Conservation (phyloP, 1,139 yeast genomes). For the Candida gigantensis region DNA sequence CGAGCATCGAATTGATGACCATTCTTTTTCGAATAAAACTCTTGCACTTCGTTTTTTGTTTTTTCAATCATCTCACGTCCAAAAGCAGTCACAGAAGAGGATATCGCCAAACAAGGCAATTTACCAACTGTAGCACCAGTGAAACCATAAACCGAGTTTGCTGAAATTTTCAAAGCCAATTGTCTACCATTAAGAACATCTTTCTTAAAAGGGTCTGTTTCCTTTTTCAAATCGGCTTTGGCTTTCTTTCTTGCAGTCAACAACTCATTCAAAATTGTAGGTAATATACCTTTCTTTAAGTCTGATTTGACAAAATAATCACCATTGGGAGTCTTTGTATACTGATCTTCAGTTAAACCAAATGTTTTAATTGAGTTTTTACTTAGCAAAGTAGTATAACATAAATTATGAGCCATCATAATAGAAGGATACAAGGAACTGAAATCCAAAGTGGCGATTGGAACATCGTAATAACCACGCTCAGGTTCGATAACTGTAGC, state of each 20-base stretch:
- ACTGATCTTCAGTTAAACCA: slow-evolving; percentile 69
- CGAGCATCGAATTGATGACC: slow-evolving; percentile 83
- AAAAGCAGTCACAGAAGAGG: slow-evolving; percentile 92
- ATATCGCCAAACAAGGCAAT: slow-evolving; percentile 92
- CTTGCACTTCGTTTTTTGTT: slow-evolving; percentile 85
- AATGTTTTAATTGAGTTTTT: slow-evolving; percentile 68
- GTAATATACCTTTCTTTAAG: slow-evolving; percentile 80
- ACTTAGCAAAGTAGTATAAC: slow-evolving; percentile 86
- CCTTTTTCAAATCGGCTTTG: slow-evolving; percentile 84
- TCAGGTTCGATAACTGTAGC: slow-evolving; percentile 98
- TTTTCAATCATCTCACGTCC: slow-evolving; percentile 97
- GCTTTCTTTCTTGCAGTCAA: slow-evolving; percentile 92
- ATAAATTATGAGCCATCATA: slow-evolving; percentile 98
- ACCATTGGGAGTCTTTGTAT: slow-evolving; percentile 86
- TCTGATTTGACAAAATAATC: slow-evolving; percentile 82
- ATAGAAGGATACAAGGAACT: slow-evolving; percentile 96
- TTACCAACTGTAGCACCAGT: slow-evolving; percentile 99
- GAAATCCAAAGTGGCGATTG: slow-evolving; percentile 97
- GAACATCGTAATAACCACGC: slow-evolving; percentile 94
- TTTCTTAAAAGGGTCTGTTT: slow-evolving; percentile 89
- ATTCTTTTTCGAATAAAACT: slow-evolving; percentile 71
- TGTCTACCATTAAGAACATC: slow-evolving; percentile 97
- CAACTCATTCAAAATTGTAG: slow-evolving; percentile 87
- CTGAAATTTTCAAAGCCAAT: slow-evolving; percentile 92
- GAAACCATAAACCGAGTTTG: slow-evolving; percentile 97